Conservation (phyloP, 176 grass and related monocot species). For the Carex pumila region DNA sequence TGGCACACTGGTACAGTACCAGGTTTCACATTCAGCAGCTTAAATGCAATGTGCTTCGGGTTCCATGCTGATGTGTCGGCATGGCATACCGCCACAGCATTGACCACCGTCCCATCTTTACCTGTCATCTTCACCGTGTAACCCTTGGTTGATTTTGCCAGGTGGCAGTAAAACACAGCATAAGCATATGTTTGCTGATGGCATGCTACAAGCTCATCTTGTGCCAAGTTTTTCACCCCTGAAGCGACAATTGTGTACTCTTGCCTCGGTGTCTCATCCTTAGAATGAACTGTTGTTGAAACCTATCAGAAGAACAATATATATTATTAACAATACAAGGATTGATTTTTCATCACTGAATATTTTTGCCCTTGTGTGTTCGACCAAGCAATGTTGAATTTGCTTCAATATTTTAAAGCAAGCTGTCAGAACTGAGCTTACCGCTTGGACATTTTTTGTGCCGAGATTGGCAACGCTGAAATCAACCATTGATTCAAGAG, state of each 20-base stretch:
- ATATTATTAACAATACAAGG: not conserved
- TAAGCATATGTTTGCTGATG: constrained; percentile 72
- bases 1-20: constrained; percentile 75
- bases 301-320: not conserved
- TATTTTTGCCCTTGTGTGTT: not conserved
- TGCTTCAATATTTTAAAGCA: not conserved
- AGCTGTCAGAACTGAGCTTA: not conserved
- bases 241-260: constrained; percentile 41
- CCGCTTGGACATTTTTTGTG: constrained; percentile 43
- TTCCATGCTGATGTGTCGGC: constrained; percentile 66
- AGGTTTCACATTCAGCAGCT: constrained; percentile 68
- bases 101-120: constrained; percentile 42
- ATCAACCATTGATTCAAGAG: constrained; percentile 91
- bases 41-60: constrained; percentile 76
- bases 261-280: constrained; percentile 28
- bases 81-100: constrained; percentile 72
- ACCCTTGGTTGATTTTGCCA: constrained; percentile 39
- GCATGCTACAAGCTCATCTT: constrained; percentile 46
- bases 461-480: constrained; percentile 63
- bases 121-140: constrained; percentile 73
- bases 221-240: constrained; percentile 25
- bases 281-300: constrained; percentile 36
- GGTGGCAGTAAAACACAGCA: constrained; percentile 79
- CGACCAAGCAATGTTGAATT: not conserved
- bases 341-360: not conserved